phyloP scores from a whole-genome alignment of 2,329 filamentous ascomycete species.

The Chaetomiaceae sp. region DNA sequence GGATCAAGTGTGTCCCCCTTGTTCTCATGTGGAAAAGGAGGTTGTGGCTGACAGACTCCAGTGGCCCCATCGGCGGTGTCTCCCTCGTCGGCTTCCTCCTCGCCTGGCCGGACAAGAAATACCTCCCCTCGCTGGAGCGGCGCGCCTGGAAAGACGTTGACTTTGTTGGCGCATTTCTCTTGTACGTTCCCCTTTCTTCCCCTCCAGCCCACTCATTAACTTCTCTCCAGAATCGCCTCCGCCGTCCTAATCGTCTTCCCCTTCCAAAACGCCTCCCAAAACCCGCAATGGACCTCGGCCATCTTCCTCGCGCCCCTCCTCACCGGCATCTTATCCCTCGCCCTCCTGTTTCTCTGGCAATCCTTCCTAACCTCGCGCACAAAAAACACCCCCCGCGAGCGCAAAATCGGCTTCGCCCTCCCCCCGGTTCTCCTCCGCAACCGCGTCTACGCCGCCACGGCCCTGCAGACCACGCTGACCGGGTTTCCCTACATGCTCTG shows the following conservation, averaged over 20 bases:
- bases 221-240: slow-evolving; percentile 37
- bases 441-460: slow-evolving; percentile 40
- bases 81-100: slow-evolving; percentile 45
- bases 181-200: slow-evolving; percentile 26
- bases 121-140: slow-evolving; percentile 36
- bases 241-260: slow-evolving; percentile 54
- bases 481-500: slow-evolving; percentile 49
- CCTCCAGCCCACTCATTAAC: neutral
- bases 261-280: slow-evolving; percentile 46
- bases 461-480: slow-evolving; percentile 43
- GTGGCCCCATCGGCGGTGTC: slow-evolving; percentile 46
- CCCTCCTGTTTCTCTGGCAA: slow-evolving; percentile 40
- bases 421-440: slow-evolving; percentile 47
- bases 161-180: slow-evolving; percentile 48
- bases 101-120: slow-evolving; percentile 45
- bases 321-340: slow-evolving; percentile 34
- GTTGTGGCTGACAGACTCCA: slow-evolving; percentile 26
- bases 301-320: slow-evolving; percentile 41
- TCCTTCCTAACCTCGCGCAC: slow-evolving; percentile 25
- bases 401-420: slow-evolving; percentile 38
- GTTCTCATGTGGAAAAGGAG: neutral
- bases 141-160: slow-evolving; percentile 49
- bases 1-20: slow-evolving; percentile 48
- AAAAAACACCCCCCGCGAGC: neutral
- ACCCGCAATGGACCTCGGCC: slow-evolving; percentile 40